Evolutionary conservation across 129 eudicot genomes (phyloP).

Genomic region (Pittosporum tobira): DNA sequence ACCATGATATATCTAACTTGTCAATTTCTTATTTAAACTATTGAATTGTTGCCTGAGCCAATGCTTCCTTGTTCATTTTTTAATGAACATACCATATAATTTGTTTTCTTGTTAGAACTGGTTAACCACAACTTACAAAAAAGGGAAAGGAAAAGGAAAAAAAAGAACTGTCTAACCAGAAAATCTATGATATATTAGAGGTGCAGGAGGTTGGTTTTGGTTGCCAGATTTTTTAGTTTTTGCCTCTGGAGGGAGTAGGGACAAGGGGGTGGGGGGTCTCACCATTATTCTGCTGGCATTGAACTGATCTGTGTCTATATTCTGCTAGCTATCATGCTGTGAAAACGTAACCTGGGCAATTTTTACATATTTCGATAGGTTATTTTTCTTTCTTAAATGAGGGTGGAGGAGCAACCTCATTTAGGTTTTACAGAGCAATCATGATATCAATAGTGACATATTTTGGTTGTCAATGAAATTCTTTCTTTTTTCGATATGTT

Average conservation of each 20-base stretch:
- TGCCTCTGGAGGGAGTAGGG: not conserved
- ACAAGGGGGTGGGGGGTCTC: not conserved
- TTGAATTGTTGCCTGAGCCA: not conserved
- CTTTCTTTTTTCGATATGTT: too few relatives aligned
- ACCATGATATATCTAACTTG: not conserved
- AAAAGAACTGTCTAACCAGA: not conserved
- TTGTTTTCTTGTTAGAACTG: not conserved
- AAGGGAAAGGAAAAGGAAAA: too few relatives aligned
- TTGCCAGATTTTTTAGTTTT: not conserved
- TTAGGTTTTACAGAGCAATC: too few relatives aligned
- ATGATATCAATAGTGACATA: not conserved
- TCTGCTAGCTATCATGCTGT: too few relatives aligned
- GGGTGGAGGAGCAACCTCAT: too few relatives aligned
- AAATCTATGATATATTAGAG: not conserved
- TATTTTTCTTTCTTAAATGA: not conserved
- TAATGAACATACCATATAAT: not conserved
- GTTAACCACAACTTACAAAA: not conserved
- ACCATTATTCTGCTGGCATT: not conserved
- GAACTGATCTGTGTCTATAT: not conserved
- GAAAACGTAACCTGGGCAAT: not conserved
- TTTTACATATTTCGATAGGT: not conserved
- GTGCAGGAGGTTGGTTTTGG: not conserved
- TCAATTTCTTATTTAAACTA: not conserved
- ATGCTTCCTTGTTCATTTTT: not conserved
- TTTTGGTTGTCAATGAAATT: not conserved